Percentiles rank a stretch among this genome's conserved stretches.
phyloP scores from a whole-genome alignment of 2,329 filamentous ascomycete genomes.

The Nakataea oryzae region DNA sequence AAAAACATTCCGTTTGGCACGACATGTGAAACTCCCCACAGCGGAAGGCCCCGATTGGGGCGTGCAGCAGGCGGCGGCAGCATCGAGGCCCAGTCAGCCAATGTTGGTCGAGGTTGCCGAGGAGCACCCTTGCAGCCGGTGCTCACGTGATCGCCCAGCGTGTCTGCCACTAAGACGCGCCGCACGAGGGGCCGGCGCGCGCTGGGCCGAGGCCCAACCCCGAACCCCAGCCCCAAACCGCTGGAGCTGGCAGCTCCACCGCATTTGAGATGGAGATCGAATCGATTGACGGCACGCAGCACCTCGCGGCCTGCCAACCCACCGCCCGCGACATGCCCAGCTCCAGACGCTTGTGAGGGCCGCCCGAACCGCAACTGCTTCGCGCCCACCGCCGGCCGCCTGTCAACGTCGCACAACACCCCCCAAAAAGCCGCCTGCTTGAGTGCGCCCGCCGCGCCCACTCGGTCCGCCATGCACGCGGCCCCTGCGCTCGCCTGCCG shows the following conservation, averaged over 20 bases:
- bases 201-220: not conserved
- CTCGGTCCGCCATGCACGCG: not conserved
- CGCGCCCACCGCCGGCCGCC: not conserved
- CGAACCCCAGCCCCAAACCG: too few relatives aligned
- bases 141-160: not conserved
- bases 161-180: not conserved
- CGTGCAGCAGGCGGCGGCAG: not conserved
- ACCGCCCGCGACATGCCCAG: too few relatives aligned
- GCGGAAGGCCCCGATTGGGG: not conserved
- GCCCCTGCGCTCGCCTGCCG: constrained; percentile 9
- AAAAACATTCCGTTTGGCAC: not conserved
- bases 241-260: not conserved
- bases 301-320: too few relatives aligned
- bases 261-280: not conserved
- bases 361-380: not conserved
- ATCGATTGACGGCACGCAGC: not conserved
- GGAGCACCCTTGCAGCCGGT: not conserved
- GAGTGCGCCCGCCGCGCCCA: not conserved
- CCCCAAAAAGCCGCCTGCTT: not conserved
- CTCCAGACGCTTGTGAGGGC: not conserved
- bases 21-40: not conserved
- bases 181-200: not conserved
- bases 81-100: not conserved
- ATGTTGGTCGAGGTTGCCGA: too few relatives aligned
- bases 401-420: not conserved